phyloP scores from a whole-genome alignment of 2,329 filamentous ascomycete species.

The Fusarium incarnatum region DNA sequence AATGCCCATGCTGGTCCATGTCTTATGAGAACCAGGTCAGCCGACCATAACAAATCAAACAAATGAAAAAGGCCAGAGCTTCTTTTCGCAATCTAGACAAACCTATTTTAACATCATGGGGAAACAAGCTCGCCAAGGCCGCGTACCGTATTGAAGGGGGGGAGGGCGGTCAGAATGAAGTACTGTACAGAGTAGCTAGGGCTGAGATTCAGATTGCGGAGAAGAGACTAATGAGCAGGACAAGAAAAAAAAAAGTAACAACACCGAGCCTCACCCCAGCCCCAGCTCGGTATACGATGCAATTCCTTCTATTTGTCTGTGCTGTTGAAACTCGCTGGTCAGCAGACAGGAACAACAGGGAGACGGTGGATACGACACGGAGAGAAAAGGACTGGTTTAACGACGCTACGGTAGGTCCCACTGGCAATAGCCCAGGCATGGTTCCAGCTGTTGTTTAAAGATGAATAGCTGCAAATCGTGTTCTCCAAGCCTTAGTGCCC shows the following conservation, averaged over 20 bases:
- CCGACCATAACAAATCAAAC: constrained; percentile 5
- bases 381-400: constrained; percentile 19
- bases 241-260: not conserved
- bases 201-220: constrained; percentile 38
- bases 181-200: constrained; percentile 16
- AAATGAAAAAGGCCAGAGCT: not conserved
- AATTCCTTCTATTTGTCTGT: constrained; percentile 15
- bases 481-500: not conserved
- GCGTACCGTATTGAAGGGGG: not conserved
- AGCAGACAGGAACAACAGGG: constrained; percentile 34
- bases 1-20: constrained; percentile 3
- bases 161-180: constrained; percentile 20
- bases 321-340: constrained; percentile 31
- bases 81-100: not conserved
- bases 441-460: not conserved
- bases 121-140: constrained; percentile 29
- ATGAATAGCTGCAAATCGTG: not conserved
- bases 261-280: constrained; percentile 25
- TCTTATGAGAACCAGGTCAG: constrained; percentile 10
- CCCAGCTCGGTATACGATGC: constrained; percentile 13
- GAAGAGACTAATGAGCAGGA: constrained; percentile 14
- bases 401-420: constrained; percentile 30
- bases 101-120: constrained; percentile 6
- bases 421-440: constrained; percentile 6
- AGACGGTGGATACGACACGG: constrained; percentile 25